Conservation (phyloP, 192 early-diverging fungal genomes). For the Backusella parvicylindrica region DNA sequence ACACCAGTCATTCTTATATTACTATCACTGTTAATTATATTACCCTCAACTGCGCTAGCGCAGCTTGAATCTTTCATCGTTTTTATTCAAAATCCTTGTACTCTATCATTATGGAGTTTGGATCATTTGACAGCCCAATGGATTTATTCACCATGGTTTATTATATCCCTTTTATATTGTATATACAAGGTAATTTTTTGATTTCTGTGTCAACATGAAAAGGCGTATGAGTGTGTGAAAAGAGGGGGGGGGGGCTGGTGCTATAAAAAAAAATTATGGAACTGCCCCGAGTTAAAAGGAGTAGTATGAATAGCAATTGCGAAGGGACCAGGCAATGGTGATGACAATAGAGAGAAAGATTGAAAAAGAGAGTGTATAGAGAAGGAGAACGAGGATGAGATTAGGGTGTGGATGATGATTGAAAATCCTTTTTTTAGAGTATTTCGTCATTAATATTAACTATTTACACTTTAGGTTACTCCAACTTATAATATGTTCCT, state of each 20-base stretch:
- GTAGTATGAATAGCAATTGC: not conserved
- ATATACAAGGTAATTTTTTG: constrained; percentile 9
- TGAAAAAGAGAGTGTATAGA: not conserved
- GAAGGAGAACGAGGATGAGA: not conserved
- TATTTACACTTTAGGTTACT: not conserved
- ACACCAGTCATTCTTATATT: not conserved
- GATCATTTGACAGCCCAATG: not conserved
- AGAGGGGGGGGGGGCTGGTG: not conserved
- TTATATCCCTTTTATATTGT: not conserved
- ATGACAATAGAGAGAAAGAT: not conserved
- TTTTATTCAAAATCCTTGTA: not conserved
- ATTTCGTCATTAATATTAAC: not conserved
- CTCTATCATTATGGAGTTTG: not conserved
- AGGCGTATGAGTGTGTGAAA: not conserved
- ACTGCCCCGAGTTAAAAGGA: not conserved
- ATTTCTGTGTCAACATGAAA: not conserved
- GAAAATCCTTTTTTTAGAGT: not conserved
- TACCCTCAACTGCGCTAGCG: not conserved
- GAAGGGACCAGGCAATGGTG: not conserved
- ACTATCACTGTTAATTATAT: not conserved
- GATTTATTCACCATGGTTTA: not conserved
- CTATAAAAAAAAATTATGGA: not conserved
- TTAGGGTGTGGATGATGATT: not conserved
- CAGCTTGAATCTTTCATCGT: not conserved
- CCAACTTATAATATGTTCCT: not conserved